These are phyloP conservation scores for Phialemoniopsis sp. DNA, from an alignment of 2,329 filamentous ascomycete genomes.

Conservation along the genomic window DNA sequence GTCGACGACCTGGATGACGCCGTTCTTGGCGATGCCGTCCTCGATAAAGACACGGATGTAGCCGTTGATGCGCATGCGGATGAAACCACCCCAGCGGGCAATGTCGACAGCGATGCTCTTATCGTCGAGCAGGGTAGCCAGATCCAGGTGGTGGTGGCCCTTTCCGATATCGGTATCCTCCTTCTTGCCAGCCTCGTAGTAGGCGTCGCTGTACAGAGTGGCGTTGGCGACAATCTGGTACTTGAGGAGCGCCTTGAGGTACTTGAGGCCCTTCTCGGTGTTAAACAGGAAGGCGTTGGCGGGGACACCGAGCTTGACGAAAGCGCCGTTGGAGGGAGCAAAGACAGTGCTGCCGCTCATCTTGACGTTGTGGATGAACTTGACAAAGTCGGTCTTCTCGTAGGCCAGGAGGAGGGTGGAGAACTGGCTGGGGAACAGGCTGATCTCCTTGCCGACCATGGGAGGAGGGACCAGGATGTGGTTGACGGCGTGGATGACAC, in stretches of 20 bases:
- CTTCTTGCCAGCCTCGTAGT: constrained; percentile 50
- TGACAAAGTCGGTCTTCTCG: constrained; percentile 66
- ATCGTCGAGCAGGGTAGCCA: constrained; percentile 67
- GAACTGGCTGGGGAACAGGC: constrained; percentile 71
- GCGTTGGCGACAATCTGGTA: constrained; percentile 74
- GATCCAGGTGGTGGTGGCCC: constrained; percentile 61
- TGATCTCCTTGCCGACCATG: constrained; percentile 43
- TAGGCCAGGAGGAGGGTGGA: constrained; percentile 75
- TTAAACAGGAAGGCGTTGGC: constrained; percentile 85
- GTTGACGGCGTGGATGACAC: constrained; percentile 75
- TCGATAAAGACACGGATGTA: constrained; percentile 60
- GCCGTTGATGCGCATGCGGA: constrained; percentile 72
- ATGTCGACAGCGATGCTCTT: constrained; percentile 70
- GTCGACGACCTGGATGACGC: constrained; percentile 75
- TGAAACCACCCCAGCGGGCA: constrained; percentile 60
- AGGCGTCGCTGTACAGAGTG: constrained; percentile 80
- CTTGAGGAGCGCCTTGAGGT: constrained; percentile 71
- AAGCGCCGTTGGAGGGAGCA: constrained; percentile 78
- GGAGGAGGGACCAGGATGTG: constrained; percentile 74
- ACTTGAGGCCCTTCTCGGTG: constrained; percentile 67
- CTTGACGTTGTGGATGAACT: constrained; percentile 50
- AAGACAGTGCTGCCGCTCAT: constrained; percentile 71
- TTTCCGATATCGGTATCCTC: constrained; percentile 25
- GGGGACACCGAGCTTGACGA: constrained; percentile 64
- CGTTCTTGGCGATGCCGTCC: constrained; percentile 72